Percentiles rank a stretch among this genome's conserved stretches.
phyloP scores from a whole-genome alignment of 345 rosid genomes.

The Syzygium jambos region DNA sequence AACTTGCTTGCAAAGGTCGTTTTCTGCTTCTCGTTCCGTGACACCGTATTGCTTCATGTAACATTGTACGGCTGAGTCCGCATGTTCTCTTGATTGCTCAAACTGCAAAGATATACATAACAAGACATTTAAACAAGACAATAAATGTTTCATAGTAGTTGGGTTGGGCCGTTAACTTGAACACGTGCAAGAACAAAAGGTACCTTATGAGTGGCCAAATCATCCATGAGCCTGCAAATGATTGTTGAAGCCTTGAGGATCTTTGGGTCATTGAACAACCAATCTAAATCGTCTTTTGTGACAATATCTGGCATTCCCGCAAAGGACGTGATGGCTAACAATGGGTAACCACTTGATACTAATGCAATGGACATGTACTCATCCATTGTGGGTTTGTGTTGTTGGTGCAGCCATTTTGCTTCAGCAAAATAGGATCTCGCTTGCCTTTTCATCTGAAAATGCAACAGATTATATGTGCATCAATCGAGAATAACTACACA shows the following conservation, averaged over 20 bases:
- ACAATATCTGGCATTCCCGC: conserved; percentile 5
- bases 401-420: neutral
- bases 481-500: neutral
- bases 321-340: neutral
- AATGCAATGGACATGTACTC: neutral
- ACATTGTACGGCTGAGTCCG: conserved; percentile 19
- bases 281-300: conserved; percentile 8
- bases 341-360: neutral
- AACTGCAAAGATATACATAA: neutral
- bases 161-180: neutral
- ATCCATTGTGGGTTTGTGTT: neutral
- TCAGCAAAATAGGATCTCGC: neutral
- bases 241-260: neutral
- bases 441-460: neutral
- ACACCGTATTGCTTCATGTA: conserved; percentile 14
- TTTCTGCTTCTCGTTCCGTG: conserved; percentile 5
- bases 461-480: neutral
- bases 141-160: neutral
- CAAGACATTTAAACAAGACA: neutral
- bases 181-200: neutral
- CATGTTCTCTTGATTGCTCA: conserved; percentile 8
- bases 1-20: neutral
- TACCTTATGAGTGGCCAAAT: conserved; percentile 11
- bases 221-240: conserved; percentile 13
- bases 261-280: conserved; percentile 2